Conservation (phyloP, 2,329 filamentous ascomycete species). For the Apiospora saccharicola region DNA sequence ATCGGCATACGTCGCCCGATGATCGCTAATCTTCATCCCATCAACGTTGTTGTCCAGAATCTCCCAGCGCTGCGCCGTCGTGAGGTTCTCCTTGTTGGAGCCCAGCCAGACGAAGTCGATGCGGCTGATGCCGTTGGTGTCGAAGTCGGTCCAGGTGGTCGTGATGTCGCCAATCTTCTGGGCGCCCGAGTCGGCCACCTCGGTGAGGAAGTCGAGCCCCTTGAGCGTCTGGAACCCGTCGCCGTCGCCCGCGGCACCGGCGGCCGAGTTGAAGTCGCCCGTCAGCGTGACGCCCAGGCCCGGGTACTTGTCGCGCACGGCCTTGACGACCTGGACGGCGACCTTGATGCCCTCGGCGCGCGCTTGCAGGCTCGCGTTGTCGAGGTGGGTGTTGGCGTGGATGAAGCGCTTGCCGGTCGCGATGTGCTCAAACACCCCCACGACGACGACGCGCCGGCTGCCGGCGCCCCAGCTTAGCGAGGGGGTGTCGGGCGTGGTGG, state of each 20-base stretch:
- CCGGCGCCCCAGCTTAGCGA: conserved; percentile 77
- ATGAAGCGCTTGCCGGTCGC: conserved; percentile 57
- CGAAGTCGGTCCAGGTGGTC: conserved; percentile 73
- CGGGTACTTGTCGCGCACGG: conserved; percentile 51
- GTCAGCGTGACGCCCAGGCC: conserved; percentile 63
- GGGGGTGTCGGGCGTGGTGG: conserved; percentile 71
- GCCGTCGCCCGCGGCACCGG: conserved; percentile 50
- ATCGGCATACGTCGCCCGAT: conserved; percentile 71
- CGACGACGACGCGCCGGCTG: conserved; percentile 66
- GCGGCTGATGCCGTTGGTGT: conserved; percentile 45
- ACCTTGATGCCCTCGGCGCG: conserved; percentile 66
- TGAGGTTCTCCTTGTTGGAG: conserved; percentile 28
- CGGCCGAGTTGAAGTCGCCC: conserved; percentile 75
- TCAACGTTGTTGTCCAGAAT: conserved; percentile 73
- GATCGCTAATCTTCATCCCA: conserved; percentile 69
- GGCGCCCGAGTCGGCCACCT: conserved; percentile 54
- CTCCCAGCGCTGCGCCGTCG: conserved; percentile 34
- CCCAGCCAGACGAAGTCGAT: conserved; percentile 75
- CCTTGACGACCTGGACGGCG: conserved; percentile 54
- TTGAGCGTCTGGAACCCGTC: conserved; percentile 60
- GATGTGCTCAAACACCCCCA: conserved; percentile 65
- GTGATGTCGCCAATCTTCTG: conserved; percentile 41
- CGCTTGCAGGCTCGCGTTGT: conserved; percentile 64
- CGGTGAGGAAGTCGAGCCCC: conserved; percentile 37
- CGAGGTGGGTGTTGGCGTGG: conserved; percentile 74